These are phyloP conservation scores for Spathaspora sp. DNA, from an alignment of 1,139 yeast species.

Conservation along the genomic window DNA sequence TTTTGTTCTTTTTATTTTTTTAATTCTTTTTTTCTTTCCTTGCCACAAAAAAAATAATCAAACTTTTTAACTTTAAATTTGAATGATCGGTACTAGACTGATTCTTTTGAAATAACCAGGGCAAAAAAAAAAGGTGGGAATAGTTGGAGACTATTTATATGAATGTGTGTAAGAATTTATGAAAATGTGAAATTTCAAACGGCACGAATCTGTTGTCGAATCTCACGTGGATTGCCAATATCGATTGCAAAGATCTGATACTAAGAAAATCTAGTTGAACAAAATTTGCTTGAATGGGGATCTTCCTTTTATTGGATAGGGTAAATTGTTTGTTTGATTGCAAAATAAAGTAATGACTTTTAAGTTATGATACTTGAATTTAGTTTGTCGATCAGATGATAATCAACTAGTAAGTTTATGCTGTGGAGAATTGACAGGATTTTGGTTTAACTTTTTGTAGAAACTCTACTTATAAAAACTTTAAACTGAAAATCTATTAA, in stretches of 20 bases:
- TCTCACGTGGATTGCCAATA: background rate
- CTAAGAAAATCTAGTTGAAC: too few relatives aligned
- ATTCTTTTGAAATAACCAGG: background rate
- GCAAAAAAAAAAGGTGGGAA: too few relatives aligned
- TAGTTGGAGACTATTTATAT: too few relatives aligned
- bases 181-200: background rate
- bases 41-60: constrained; percentile 1
- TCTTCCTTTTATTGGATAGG: too few relatives aligned
- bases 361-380: too few relatives aligned
- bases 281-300: too few relatives aligned
- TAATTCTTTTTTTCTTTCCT: background rate
- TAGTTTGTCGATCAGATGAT: too few relatives aligned
- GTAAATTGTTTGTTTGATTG: too few relatives aligned
- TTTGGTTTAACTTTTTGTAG: background rate
- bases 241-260: too few relatives aligned
- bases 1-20: background rate
- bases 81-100: background rate
- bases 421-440: background rate
- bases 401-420: too few relatives aligned
- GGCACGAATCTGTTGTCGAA: background rate
- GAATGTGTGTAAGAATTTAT: background rate
- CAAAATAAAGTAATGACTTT: background rate
- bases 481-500: background rate
- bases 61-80: background rate
- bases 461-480: background rate